Conservation (phyloP, 768 basidiomycete species). For the Leccinum rimulosum region DNA sequence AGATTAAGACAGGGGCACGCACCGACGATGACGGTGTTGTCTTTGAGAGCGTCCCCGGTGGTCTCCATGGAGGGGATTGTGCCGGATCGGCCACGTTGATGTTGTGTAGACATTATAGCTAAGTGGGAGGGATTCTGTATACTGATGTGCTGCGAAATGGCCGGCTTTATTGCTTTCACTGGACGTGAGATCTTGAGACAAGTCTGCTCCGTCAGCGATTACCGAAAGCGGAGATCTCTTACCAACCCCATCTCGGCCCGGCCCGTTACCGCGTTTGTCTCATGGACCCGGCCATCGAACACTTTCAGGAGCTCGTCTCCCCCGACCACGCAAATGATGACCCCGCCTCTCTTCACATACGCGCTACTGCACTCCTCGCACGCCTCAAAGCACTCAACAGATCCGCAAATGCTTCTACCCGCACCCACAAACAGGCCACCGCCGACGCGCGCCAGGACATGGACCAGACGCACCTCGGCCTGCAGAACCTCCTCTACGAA, state of each 20-base stretch:
- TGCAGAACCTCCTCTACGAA: constrained; percentile 87
- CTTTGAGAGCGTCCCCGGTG: constrained; percentile 65
- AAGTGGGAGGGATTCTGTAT: neutral
- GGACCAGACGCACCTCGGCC: constrained; percentile 84
- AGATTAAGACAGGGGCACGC: constrained; percentile 29
- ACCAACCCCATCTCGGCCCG: constrained; percentile 6
- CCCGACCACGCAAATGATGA: constrained; percentile 45
- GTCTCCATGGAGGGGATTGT: constrained; percentile 91
- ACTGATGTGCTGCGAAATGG: neutral
- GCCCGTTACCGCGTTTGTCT: constrained; percentile 2
- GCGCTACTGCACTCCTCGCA: constrained; percentile 73
- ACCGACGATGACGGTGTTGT: constrained; percentile 91
- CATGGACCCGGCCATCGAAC: constrained; percentile 53
- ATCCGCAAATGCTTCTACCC: constrained; percentile 66
- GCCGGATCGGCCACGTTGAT: constrained; percentile 63
- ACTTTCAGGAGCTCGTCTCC: constrained; percentile 62
- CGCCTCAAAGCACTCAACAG: constrained; percentile 80
- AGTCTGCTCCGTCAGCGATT: constrained; percentile 15
- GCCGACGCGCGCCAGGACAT: constrained; percentile 78
- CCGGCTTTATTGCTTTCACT: constrained; percentile 16
- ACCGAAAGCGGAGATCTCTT: constrained; percentile 4
- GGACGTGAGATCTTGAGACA: constrained; percentile 22
- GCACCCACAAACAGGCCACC: constrained; percentile 69
- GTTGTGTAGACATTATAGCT: constrained; percentile 29
- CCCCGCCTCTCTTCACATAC: constrained; percentile 48